Evolutionary conservation across 768 basidiomycete genomes (phyloP), one percentile per base, ranked within the genome.

Genomic region (Pleurotus eryngii): DNA sequence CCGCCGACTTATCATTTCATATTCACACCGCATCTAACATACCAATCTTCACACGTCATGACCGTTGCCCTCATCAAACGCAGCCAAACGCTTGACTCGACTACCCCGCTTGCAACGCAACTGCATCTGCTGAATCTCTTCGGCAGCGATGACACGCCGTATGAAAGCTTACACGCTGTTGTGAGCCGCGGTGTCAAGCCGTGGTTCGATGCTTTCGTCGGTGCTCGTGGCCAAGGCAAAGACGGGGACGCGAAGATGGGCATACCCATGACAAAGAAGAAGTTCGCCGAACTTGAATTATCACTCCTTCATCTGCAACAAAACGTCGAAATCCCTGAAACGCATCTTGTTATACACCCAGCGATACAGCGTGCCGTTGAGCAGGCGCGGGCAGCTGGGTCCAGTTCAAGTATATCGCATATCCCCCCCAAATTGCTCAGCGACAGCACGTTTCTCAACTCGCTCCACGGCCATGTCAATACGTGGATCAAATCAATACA

Each of bases 231-330:
- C 24, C 75, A 80, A 57, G 85, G 83, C 53, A 93, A 92, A 67
- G 89, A 90, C 30, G 75, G 76, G 6, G 94, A 94, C 67, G 82
- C 78, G 45, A 91, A 93, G 72, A 89, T 92, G 86, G 92, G 77
- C 79, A 98, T 99, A 57, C 97, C 97, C 3, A 92, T 97, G 81
- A 95, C 96, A 46, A 98, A 98, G 83, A 95, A 95, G 79, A 98
- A 98, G 74, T 98, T 98, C 67, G 96, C 97, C 6, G 97, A 99
- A 65, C 86, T 98, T 56, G 96, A 99, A 70, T 74, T 98, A 8
- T 95, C 93, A 2, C 76, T 98, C 14, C 76, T 98, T 1, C 97
- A 99, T 68, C 81, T 98, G 4, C 96, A 98, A 67, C 97, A 98
- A 72, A 99, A 99, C 64, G 96, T 98, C 61, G 97, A 99, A 75